phyloP scores from a whole-genome alignment of 1,139 yeast genomes.

The Kluyveromyces sp. region DNA sequence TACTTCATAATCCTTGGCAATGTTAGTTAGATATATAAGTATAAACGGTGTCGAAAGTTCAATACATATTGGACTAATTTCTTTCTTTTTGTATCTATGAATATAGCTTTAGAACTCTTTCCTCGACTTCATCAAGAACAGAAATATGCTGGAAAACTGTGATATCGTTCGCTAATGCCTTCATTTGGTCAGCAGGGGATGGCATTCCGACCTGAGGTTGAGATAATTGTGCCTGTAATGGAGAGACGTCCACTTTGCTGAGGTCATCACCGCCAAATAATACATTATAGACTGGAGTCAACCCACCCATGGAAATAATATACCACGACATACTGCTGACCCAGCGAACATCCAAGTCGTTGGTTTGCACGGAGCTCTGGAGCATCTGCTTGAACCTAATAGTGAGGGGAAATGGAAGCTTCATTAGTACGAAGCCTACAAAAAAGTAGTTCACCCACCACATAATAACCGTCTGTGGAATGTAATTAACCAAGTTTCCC shows the following conservation, averaged over 20 bases:
- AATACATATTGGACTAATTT: no score
- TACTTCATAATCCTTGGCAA: no score
- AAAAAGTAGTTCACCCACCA: constrained; percentile 94
- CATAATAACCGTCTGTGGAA: constrained; percentile 91
- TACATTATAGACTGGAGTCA: constrained; percentile 71
- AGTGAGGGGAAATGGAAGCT: constrained; percentile 76
- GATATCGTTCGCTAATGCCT: constrained; percentile 67
- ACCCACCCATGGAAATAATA: constrained; percentile 79
- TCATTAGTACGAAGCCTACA: constrained; percentile 83
- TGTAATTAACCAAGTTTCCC: constrained; percentile 70
- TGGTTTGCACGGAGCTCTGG: constrained; percentile 79
- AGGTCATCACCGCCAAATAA: constrained; percentile 49
- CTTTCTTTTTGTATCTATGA: constrained; percentile 2
- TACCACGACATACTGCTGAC: constrained; percentile 99
- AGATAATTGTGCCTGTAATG: constrained; percentile 32
- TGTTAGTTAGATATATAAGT: background rate
- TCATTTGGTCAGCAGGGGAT: constrained; percentile 51
- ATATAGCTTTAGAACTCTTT: constrained; percentile 44
- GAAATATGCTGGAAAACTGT: constrained; percentile 56
- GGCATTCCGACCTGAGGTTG: constrained; percentile 47
- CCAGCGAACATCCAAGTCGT: constrained; percentile 83
- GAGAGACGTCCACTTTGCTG: constrained; percentile 38
- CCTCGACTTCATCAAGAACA: constrained; percentile 56
- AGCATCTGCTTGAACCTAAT: constrained; percentile 85
- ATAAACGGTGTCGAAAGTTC: background rate